phyloP scores from a whole-genome alignment of 441 rosid species.

The Manihot esculenta region DNA sequence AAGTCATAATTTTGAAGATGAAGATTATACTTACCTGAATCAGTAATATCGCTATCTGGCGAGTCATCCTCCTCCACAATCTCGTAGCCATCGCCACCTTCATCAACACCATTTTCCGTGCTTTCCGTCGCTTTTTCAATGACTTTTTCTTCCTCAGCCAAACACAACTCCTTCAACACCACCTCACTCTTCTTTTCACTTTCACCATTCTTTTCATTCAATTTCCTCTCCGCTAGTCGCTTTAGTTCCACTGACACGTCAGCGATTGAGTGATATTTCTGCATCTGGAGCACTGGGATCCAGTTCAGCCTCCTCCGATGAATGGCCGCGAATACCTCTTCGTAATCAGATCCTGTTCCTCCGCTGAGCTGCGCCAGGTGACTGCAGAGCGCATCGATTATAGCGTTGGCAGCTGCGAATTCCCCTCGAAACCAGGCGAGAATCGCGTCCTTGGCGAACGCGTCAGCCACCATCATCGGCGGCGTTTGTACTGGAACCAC shows the following conservation, averaged over 20 bases:
- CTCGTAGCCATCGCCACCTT: conserved; percentile 23
- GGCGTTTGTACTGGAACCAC: conserved; percentile 36
- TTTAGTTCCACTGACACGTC: conserved; percentile 69
- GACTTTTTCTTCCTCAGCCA: conserved; percentile 34
- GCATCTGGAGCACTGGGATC: conserved; percentile 98
- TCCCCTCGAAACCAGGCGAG: conserved; percentile 84
- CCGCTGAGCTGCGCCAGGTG: conserved; percentile 54
- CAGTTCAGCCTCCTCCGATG: conserved; percentile 92
- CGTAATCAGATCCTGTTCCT: conserved; percentile 53
- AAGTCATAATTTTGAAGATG: neutral
- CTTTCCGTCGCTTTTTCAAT: conserved; percentile 23
- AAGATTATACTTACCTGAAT: conserved; percentile 65
- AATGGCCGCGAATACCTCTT: conserved; percentile 69
- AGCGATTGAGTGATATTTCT: conserved; percentile 84
- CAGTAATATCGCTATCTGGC: conserved; percentile 80
- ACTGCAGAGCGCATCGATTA: conserved; percentile 77
- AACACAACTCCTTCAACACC: conserved; percentile 8
- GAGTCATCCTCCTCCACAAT: conserved; percentile 66
- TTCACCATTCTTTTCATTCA: conserved; percentile 26
- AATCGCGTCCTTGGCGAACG: conserved; percentile 68
- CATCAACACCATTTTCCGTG: conserved; percentile 31
- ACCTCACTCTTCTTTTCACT: conserved; percentile 19
- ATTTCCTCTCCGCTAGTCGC: conserved; percentile 40
- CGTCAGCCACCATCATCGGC: conserved; percentile 39
- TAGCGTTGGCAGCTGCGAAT: conserved; percentile 91